A percentile compares a stretch with the other conserved stretches of the same genome.
These are phyloP conservation scores for Spergularia azorica DNA, from an alignment of 179 eudicot genomes.

Conservation along the genomic window DNA sequence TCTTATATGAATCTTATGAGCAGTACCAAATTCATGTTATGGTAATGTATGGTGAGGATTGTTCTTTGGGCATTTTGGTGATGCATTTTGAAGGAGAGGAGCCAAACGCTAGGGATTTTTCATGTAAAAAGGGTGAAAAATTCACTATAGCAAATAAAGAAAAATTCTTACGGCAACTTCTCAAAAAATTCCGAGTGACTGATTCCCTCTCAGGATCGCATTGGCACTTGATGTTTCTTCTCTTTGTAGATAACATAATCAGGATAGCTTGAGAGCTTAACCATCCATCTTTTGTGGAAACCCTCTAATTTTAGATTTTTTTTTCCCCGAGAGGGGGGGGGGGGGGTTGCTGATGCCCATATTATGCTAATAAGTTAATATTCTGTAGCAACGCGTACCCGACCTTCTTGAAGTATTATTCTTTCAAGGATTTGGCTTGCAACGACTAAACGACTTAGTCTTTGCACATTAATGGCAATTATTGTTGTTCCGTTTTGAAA, in stretches of 20 bases:
- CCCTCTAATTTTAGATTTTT: too few relatives aligned
- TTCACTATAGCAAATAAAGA: too few relatives aligned
- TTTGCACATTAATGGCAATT: conserved; percentile 12
- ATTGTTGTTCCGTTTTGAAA: conserved; percentile 3
- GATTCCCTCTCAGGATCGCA: too few relatives aligned
- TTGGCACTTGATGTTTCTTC: too few relatives aligned
- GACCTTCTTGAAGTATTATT: neutral
- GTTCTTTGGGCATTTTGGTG: neutral
- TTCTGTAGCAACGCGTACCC: neutral
- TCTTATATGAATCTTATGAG: neutral
- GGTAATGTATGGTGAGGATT: neutral
- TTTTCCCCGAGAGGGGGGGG: too few relatives aligned
- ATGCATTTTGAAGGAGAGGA: neutral
- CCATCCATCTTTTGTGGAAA: too few relatives aligned
- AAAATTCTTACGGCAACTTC: too few relatives aligned
- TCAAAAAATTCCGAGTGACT: too few relatives aligned
- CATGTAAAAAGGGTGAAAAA: too few relatives aligned
- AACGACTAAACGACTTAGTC: neutral
- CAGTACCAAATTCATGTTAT: neutral
- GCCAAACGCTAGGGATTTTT: neutral
- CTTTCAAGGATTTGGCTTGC: neutral
- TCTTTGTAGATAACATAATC: too few relatives aligned
- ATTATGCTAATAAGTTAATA: neutral
- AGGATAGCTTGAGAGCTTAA: too few relatives aligned
- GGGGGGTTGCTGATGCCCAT: neutral